Percentiles rank a stretch among this genome's conserved stretches.
phyloP scores from a whole-genome alignment of 352 stramenopile genomes.

The Globisporangium recalcitrans region DNA sequence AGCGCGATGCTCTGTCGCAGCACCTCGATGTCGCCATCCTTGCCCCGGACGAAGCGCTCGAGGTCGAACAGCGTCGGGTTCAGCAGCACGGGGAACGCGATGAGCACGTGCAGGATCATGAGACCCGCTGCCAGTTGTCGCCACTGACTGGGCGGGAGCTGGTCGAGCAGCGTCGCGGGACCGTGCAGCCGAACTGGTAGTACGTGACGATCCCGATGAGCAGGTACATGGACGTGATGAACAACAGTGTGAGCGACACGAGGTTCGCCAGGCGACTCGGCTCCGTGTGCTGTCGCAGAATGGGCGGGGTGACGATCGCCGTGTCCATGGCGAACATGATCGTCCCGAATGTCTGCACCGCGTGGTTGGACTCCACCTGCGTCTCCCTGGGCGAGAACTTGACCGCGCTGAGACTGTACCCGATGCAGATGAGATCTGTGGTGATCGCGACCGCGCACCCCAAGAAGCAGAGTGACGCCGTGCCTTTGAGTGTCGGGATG shows the following conservation, averaged over 20 bases:
- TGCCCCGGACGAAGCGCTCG: slow-evolving; percentile 54
- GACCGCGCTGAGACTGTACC: slow-evolving; percentile 36
- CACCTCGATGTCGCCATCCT: slow-evolving; percentile 52
- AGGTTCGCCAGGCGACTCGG: slow-evolving; percentile 46
- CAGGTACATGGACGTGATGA: slow-evolving; percentile 71
- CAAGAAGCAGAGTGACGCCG: slow-evolving; percentile 40
- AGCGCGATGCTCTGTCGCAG: slow-evolving; percentile 41
- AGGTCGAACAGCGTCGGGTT: slow-evolving; percentile 62
- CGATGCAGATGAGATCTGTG: slow-evolving; percentile 51
- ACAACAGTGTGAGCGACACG: slow-evolving; percentile 58
- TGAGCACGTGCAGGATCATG: slow-evolving; percentile 59
- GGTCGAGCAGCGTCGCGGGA: slow-evolving; percentile 49
- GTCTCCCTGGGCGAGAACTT: slow-evolving; percentile 45
- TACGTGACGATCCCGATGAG: slow-evolving; percentile 61
- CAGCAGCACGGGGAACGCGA: slow-evolving; percentile 59
- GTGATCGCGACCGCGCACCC: slow-evolving; percentile 40
- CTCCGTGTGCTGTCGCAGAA: slow-evolving; percentile 52
- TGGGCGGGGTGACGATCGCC: slow-evolving; percentile 59
- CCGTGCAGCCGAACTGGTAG: slow-evolving; percentile 67
- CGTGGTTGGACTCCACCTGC: slow-evolving; percentile 33
- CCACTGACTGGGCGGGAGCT: slow-evolving; percentile 32
- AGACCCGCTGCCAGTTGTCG: slow-evolving; percentile 30
- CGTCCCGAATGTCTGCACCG: slow-evolving; percentile 51
- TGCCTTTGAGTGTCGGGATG: slow-evolving; percentile 53
- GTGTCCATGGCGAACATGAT: slow-evolving; percentile 73